Evolutionary conservation across 805 yeast genomes (phyloP), one percentile per base, ranked within the genome.

Genomic region (Nakazawaea ishiwadae): DNA sequence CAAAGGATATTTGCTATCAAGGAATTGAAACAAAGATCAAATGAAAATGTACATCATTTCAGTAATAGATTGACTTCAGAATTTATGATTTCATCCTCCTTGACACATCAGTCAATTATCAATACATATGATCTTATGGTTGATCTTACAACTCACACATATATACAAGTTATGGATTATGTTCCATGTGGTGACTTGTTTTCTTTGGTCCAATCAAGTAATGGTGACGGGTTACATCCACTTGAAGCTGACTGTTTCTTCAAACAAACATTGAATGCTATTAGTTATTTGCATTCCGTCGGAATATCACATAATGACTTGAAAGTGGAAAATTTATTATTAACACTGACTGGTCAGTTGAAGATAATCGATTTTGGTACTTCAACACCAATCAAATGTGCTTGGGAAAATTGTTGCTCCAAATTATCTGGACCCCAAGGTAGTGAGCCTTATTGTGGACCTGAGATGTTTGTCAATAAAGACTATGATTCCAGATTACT

Each of bases 251-350:
- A 90, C 60, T 90, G 97, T 60, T 85, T 84, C 54, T 76, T 88
- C 67, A 89, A 89, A 56, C 97, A 90, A 59, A 73, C 88, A 27
- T 65, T 90, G 48, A 77, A 81, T 49, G 97, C 96, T 1, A 73
- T 90, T 23, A 73, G 79, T 21, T 88, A 84, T 60, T 81, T 91
- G 81, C 97, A 90, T 60, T 74, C 79, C 8, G 89, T 83, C 61
- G 97, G 97, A 26, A 91, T 90, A 23, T 91, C 96, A 0, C 97
- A 90, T 60, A 84, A 96, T 55, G 97, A 90, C 56, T 67, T 90
- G 46, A 90, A 90, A 61, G 89, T 95, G 10, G 97, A 90, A 55
- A 90, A 90, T 59, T 67, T 90, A 20, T 58, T 90, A 29, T 65
- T 90, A 35, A 80, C 86, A 6, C 70, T 75, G 14, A 64, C 69